These are phyloP conservation scores for Paraglomus brasilianum DNA, from an alignment of 192 early-diverging fungal species.

Conservation along the genomic window DNA sequence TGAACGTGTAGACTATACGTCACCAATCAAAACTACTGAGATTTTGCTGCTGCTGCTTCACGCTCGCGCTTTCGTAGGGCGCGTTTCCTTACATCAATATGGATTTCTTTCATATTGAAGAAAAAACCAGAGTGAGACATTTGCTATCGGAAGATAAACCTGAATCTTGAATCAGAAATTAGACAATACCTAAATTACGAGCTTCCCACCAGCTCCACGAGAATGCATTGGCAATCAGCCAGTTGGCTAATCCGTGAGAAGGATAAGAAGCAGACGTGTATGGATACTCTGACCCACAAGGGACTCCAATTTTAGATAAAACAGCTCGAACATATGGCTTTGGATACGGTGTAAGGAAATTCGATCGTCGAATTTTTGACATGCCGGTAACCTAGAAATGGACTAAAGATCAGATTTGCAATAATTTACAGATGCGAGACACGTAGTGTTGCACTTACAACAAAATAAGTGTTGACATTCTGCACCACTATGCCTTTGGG, in stretches of 20 bases:
- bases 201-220: constrained; percentile 57
- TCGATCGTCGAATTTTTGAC: constrained; percentile 88
- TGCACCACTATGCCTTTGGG: constrained; percentile 77
- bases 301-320: constrained; percentile 66
- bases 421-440: neutral
- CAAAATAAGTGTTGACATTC: constrained; percentile 95
- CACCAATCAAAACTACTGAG: constrained; percentile 26
- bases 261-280: constrained; percentile 67
- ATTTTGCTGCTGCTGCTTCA: constrained; percentile 53
- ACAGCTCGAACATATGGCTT: constrained; percentile 74
- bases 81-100: constrained; percentile 67
- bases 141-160: neutral
- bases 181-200: constrained; percentile 46
- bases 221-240: constrained; percentile 64
- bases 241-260: constrained; percentile 68
- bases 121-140: neutral
- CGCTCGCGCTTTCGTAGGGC: constrained; percentile 70
- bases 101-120: constrained; percentile 46
- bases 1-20: too few species aligned
- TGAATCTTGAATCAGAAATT: too few species aligned
- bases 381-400: constrained; percentile 63
- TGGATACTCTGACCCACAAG: constrained; percentile 62
- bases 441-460: constrained; percentile 43
- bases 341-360: constrained; percentile 76
- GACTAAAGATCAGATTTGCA: neutral